Base-by-base conservation (phyloP, 768 basidiomycete genomes). In the Mrakia hoshinonis region DNA sequence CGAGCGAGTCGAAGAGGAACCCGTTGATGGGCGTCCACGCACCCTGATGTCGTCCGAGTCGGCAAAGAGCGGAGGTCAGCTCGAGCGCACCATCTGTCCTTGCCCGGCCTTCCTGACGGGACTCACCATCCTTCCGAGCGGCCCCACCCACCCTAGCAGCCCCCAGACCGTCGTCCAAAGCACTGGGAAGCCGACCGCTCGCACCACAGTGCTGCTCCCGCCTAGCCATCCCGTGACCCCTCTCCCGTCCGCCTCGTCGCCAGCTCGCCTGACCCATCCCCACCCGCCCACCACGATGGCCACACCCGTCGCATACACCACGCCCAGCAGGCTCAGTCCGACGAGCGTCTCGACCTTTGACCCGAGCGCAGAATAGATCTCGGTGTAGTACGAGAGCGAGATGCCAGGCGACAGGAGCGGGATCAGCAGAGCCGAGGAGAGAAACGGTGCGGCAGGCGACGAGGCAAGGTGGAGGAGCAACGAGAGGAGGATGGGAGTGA, bases 1-100 rank as follows among this genome's bases (percentile, higher is more conserved):
- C 10, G 26, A 34, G 29, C 6, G 58, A 63, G 5, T 69, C 68
- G 36, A 69, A 63, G 15, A 69, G n/a, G 31, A 63, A 31, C 60
- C 68, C 68, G 10, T 38, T 18, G 24, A 49, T 31, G 22, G 60
- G 60, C 10, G 68, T 69, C 68, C 68, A 69, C 4, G 52, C 26
- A 20, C 51, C 68, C 68, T 69, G 46, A 31, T 31, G 26, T 3
- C 3, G 47, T 7, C n/a, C 34, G 29, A 67, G 20, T 0, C 29
- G n/a, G 48, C 1, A 18, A 31, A 15, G 15, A 20, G 34, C 26
- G 2, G 24, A 29, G 26, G 55, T 58, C 4, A 58, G 31, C 55
- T 58, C 15, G 55, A 58, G 13, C 29, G 2, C 22, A 9, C n/a
- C 29, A 24, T 55, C 29, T 31, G 18, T 54, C 3, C 29, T 9